Base-by-base conservation (phyloP, 2,329 filamentous ascomycete species). In the Trichoderma aggressivum region DNA sequence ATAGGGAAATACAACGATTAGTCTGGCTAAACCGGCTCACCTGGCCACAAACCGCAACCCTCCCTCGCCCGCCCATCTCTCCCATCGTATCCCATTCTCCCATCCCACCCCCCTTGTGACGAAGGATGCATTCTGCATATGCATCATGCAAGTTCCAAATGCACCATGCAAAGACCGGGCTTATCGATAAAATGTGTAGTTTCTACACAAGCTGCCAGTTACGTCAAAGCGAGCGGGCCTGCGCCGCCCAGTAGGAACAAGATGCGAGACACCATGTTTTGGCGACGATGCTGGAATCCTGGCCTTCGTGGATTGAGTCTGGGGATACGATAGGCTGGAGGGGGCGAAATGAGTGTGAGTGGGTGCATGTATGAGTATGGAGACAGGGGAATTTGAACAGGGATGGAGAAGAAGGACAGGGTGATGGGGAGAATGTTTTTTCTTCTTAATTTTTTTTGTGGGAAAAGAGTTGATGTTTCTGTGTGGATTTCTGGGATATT, bases 111-210 rank as follows among this genome's bases (percentile, higher is more conserved):
- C 18, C 28, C 10, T 34, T 58, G 66, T 69, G 66, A 69, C 66
- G 43, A 61, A 69, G 66, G 55, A 61, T 69, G 66, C 66, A 61
- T 50, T 60, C 28, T 30, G 58, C 58, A 61, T 61, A 58, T 68
- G 64, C 64, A 68, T 60, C 64, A 55, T 68, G 64, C 64, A 68
- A 32, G 28, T 36, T 34, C 56, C 18, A 53, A n/a, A 34, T 61
- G 65, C 65, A 53, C 60, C 36, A 60, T 68, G 55, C 65, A 68
- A 28, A n/a, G 28, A 30, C 28, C 28, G 12, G 50, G 26, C 66
- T 69, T 69, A 61, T 69, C 66, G 66, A 69, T 69, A 69, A 26
- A 60, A 60, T 68, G 36, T 50, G 65, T 69, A 60, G 24, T 50
- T 34, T 7, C n/a, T 18, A 2, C 26, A 30, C 56, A 30, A 69